Percentiles rank a stretch among this genome's conserved stretches.
Conservation (phyloP, 1,139 yeast genomes). For the Saccharomyces hybrid region DNA sequence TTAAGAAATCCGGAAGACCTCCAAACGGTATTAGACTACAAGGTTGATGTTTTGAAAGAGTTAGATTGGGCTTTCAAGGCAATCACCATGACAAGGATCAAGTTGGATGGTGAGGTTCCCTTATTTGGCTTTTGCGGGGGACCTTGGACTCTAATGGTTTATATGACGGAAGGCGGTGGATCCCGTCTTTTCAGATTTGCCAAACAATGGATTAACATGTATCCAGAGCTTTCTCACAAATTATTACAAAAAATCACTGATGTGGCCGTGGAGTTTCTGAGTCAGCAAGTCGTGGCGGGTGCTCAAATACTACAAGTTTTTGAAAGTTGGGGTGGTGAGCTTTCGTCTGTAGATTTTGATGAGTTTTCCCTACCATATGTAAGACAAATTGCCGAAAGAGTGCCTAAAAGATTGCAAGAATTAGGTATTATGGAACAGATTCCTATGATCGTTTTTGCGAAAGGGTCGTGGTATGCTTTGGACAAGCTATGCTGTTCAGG, state of each 20-base stretch:
- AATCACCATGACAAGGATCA: constrained; percentile 75
- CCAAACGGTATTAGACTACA: constrained; percentile 42
- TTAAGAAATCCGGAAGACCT: constrained; percentile 68
- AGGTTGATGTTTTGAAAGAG: constrained; percentile 65
- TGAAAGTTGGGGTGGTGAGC: constrained; percentile 97
- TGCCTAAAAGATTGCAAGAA: constrained; percentile 64
- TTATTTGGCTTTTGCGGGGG: constrained; percentile 94
- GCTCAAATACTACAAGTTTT: constrained; percentile 96
- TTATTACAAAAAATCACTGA: constrained; percentile 76
- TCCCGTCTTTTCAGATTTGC: constrained; percentile 85
- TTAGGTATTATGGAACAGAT: constrained; percentile 63
- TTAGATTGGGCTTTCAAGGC: constrained; percentile 93
- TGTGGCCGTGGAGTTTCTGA: constrained; percentile 85
- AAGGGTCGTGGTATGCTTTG: constrained; percentile 96
- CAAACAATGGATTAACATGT: constrained; percentile 83
- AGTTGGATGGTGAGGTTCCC: constrained; percentile 85
- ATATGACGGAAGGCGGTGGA: constrained; percentile 98
- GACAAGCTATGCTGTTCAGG: constrained; percentile 80
- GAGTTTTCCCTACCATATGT: constrained; percentile 87
- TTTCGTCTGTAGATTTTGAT: constrained; percentile 80
- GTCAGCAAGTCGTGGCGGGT: constrained; percentile 93
- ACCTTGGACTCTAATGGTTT: constrained; percentile 94
- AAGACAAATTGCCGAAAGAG: constrained; percentile 59
- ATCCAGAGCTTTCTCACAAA: constrained; percentile 63
- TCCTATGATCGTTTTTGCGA: constrained; percentile 87